These are phyloP conservation scores for Cytospora schulzeri DNA, from an alignment of 2,329 filamentous ascomycete genomes.

Conservation along the genomic window DNA sequence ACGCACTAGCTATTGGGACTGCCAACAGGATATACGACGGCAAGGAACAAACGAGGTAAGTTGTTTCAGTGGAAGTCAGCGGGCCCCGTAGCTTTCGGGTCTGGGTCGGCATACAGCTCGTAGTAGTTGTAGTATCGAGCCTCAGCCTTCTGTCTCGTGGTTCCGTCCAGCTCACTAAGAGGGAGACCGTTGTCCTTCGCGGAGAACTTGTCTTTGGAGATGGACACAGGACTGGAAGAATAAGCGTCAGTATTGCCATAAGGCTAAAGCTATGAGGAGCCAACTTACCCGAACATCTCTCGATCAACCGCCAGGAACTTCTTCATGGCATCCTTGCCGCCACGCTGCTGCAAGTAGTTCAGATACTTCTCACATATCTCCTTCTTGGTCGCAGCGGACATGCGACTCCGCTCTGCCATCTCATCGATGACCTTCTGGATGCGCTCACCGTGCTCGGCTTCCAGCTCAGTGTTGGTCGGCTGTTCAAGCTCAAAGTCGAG, in stretches of 20 bases:
- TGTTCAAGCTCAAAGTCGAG: conserved; percentile 87
- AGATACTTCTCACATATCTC: conserved; percentile 80
- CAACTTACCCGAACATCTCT: conserved; percentile 78
- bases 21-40: neutral
- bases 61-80: conserved; percentile 52
- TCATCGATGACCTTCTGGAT: conserved; percentile 80
- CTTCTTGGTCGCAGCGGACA: conserved; percentile 68
- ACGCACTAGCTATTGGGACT: conserved; percentile 17
- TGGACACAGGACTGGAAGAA: conserved; percentile 46
- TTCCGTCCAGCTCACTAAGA: conserved; percentile 52
- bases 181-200: conserved; percentile 51
- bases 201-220: conserved; percentile 42
- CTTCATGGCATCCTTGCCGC: conserved; percentile 80
- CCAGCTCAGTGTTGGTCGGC: conserved; percentile 66
- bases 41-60: neutral
- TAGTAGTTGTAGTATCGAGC: conserved; percentile 54
- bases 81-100: conserved; percentile 50
- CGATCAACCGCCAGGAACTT: conserved; percentile 82
- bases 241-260: conserved; percentile 21
- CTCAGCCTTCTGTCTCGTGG: conserved; percentile 54
- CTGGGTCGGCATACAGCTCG: conserved; percentile 52
- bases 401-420: conserved; percentile 70
- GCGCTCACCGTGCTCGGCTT: conserved; percentile 67
- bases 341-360: conserved; percentile 79
- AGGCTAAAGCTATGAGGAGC: neutral